Conservation (phyloP, 495 filamentous ascomycete species). For the Glonium stellatum region DNA sequence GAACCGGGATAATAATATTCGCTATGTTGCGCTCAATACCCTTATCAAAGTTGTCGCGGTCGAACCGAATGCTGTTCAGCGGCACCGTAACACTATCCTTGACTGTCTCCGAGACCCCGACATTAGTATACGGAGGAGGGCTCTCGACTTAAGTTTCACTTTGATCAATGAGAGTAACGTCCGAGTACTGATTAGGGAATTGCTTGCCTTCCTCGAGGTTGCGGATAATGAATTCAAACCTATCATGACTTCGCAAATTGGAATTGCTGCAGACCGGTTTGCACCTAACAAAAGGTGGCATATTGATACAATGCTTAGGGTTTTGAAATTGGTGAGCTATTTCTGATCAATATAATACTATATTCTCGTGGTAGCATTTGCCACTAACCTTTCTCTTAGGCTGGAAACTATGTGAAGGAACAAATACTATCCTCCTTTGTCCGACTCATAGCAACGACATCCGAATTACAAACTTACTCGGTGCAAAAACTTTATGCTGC, state of each 20-base stretch:
- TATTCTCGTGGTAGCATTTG: background rate
- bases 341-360: background rate
- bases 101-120: slow-evolving; percentile 97
- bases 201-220: slow-evolving; percentile 90
- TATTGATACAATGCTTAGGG: slow-evolving; percentile 92
- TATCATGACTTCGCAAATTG: slow-evolving; percentile 93
- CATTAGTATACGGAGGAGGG: slow-evolving; percentile 91
- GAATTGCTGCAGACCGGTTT: slow-evolving; percentile 90
- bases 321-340: slow-evolving; percentile 59
- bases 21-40: slow-evolving; percentile 95
- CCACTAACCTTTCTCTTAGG: slow-evolving; percentile 31
- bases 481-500: slow-evolving; percentile 88
- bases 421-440: slow-evolving; percentile 96
- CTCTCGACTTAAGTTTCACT: slow-evolving; percentile 94
- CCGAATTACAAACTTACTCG: slow-evolving; percentile 91
- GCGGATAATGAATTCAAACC: slow-evolving; percentile 99
- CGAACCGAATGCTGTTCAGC: slow-evolving; percentile 93
- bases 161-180: slow-evolving; percentile 96
- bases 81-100: slow-evolving; percentile 94
- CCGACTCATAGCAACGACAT: slow-evolving; percentile 86
- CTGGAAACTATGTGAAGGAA: slow-evolving; percentile 95
- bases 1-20: slow-evolving; percentile 98
- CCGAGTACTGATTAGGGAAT: slow-evolving; percentile 81
- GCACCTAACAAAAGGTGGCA: slow-evolving; percentile 98
- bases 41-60: slow-evolving; percentile 97